A percentile compares a stretch with the other conserved stretches of the same genome.
Evolutionary conservation across 176 grass and related monocot species (phyloP).

Genomic region (Elaeis guineensis): DNA sequence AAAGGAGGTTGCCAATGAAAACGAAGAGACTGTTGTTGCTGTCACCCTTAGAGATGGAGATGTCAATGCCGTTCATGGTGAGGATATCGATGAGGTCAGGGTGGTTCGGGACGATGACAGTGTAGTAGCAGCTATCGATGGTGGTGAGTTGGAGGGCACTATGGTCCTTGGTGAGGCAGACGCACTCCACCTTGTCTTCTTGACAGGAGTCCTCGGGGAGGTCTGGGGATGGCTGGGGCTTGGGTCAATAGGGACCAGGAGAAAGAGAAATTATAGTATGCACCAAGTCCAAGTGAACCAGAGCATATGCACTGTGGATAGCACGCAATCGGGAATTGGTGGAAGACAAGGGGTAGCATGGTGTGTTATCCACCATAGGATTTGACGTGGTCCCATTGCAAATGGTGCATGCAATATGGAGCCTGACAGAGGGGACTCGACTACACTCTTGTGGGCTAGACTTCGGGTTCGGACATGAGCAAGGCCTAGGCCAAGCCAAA

Average conservation of each 20-base stretch:
- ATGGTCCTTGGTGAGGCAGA: slow-evolving; percentile 77
- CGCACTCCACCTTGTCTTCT: slow-evolving; percentile 79
- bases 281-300: too few species aligned
- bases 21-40: slow-evolving; percentile 34
- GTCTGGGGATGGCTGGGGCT: slow-evolving; percentile 32
- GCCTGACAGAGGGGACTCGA: too few species aligned
- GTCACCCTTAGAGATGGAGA: slow-evolving; percentile 85
- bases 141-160: slow-evolving; percentile 64
- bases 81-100: slow-evolving; percentile 93
- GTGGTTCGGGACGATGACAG: slow-evolving; percentile 69
- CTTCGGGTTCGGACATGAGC: too few species aligned
- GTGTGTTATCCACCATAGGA: too few species aligned
- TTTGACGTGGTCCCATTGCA: too few species aligned
- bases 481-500: too few species aligned
- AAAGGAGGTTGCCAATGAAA: slow-evolving; percentile 80
- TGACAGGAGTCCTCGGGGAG: slow-evolving; percentile 72
- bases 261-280: too few species aligned
- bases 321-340: too few species aligned
- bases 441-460: too few species aligned
- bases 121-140: slow-evolving; percentile 55
- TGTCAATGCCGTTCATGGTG: slow-evolving; percentile 89
- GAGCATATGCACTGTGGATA: too few species aligned
- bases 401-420: too few species aligned
- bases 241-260: slow-evolving; percentile 41
- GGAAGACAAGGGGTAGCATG: too few species aligned